These are phyloP conservation scores for Penicillium macrosclerotiorum DNA, from an alignment of 495 filamentous ascomycete genomes.

Conservation along the genomic window DNA sequence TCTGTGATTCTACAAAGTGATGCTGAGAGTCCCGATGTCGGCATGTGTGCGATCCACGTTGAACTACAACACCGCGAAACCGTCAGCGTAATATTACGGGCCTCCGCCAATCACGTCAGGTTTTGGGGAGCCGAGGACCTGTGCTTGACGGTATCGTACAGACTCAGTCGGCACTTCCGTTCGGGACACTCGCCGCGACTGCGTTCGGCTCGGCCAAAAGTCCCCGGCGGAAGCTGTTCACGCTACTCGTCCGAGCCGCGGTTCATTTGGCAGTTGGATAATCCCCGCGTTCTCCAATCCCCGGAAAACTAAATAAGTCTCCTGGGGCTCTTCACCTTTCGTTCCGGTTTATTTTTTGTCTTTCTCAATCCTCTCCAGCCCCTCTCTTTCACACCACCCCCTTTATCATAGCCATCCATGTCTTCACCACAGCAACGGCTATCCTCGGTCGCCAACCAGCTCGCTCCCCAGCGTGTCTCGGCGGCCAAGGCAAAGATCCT, in stretches of 20 bases:
- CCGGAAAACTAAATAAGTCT: conserved; percentile 8
- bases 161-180: rapidly evolving
- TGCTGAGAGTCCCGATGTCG: no score
- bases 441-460: conserved; percentile 39
- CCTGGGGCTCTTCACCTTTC: not conserved
- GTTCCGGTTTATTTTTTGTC: not conserved
- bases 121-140: no score
- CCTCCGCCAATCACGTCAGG: conserved; percentile 21
- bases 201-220: conserved; percentile 17
- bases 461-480: conserved; percentile 28
- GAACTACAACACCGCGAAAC: not conserved
- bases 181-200: not conserved
- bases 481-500: conserved; percentile 35
- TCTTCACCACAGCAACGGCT: conserved; percentile 45
- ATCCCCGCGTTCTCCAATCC: conserved; percentile 13
- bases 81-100: no score
- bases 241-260: no score
- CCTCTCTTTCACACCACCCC: not conserved
- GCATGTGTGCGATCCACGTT: not conserved
- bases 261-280: no score
- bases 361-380: not conserved
- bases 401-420: conserved; percentile 33
- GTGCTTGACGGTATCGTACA: no score
- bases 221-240: no score
- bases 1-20: no score